These are phyloP conservation scores for Nakazawaea pomicola DNA, from an alignment of 805 yeast species.

Conservation along the genomic window DNA sequence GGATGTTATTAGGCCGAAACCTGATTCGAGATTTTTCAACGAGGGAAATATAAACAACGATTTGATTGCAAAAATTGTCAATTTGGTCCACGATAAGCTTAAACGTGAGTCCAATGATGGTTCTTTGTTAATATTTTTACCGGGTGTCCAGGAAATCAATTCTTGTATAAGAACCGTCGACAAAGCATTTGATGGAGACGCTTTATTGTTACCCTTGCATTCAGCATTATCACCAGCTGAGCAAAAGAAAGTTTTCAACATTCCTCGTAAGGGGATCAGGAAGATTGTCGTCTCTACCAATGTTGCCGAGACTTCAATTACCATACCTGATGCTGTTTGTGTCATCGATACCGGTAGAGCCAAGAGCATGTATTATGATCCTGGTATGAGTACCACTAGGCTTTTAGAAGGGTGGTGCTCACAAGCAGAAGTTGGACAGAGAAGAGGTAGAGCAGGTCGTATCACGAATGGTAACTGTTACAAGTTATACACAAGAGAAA, in stretches of 20 bases:
- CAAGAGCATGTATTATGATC: conserved; percentile 69
- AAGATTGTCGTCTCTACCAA: conserved; percentile 88
- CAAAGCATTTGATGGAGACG: conserved; percentile 18
- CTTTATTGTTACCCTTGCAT: conserved; percentile 70
- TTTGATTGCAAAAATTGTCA: conserved; percentile 53
- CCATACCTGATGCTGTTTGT: conserved; percentile 91
- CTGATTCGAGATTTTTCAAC: conserved; percentile 62
- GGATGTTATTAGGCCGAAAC: conserved; percentile 46
- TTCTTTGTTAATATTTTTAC: conserved; percentile 78
- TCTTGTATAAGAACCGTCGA: conserved; percentile 45
- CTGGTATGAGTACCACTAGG: conserved; percentile 61
- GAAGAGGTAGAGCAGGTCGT: conserved; percentile 99
- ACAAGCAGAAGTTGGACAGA: conserved; percentile 80
- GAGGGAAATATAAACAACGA: conserved; percentile 72
- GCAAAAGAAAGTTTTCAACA: conserved; percentile 69
- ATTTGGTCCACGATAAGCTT: conserved; percentile 47
- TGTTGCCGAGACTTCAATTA: conserved; percentile 95
- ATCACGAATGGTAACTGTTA: conserved; percentile 78
- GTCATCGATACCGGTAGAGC: conserved; percentile 88
- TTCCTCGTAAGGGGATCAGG: conserved; percentile 48
- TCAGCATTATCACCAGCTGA: conserved; percentile 82
- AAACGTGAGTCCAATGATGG: conserved; percentile 42
- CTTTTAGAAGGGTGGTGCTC: conserved; percentile 85
- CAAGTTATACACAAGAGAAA: conserved; percentile 65
- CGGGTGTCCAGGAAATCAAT: conserved; percentile 87